A percentile compares a stretch with the other conserved stretches of the same genome.
phyloP scores from a whole-genome alignment of 2,329 filamentous ascomycete species.

The Zasmidium angulare region DNA sequence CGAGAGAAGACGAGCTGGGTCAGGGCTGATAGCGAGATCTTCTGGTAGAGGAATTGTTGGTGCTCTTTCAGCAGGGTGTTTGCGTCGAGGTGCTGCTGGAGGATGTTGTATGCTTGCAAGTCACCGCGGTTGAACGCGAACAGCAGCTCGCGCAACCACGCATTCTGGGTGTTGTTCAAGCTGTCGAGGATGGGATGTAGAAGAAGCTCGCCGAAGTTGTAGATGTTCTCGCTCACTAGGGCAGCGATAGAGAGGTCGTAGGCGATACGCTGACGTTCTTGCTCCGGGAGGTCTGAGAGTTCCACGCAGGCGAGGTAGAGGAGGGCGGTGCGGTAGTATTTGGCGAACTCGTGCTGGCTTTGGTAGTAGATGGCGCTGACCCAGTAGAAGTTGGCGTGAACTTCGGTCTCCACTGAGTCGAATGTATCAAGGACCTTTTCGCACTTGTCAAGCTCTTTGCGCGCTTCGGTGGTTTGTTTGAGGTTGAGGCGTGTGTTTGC shows the following conservation, averaged over 20 bases:
- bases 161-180: constrained; percentile 69
- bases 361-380: constrained; percentile 93
- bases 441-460: constrained; percentile 81
- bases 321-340: constrained; percentile 96
- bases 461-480: constrained; percentile 75
- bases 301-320: constrained; percentile 97
- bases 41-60: constrained; percentile 84
- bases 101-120: constrained; percentile 78
- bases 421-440: constrained; percentile 88
- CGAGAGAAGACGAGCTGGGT: constrained; percentile 96
- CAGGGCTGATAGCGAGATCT: constrained; percentile 94
- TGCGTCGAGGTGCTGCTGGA: constrained; percentile 69
- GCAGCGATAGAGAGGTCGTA: constrained; percentile 93
- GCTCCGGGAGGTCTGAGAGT: constrained; percentile 67
- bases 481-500: constrained; percentile 83
- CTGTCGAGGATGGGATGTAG: constrained; percentile 93
- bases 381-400: constrained; percentile 95
- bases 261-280: constrained; percentile 78
- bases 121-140: constrained; percentile 98
- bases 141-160: constrained; percentile 92
- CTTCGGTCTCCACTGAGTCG: constrained; percentile 91
- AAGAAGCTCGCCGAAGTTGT: constrained; percentile 99
- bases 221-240: constrained; percentile 90
- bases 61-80: constrained; percentile 78
- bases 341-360: constrained; percentile 85